Evolutionary conservation across 129 eudicot species (phyloP).

Genomic region (Flaveria linearis): DNA sequence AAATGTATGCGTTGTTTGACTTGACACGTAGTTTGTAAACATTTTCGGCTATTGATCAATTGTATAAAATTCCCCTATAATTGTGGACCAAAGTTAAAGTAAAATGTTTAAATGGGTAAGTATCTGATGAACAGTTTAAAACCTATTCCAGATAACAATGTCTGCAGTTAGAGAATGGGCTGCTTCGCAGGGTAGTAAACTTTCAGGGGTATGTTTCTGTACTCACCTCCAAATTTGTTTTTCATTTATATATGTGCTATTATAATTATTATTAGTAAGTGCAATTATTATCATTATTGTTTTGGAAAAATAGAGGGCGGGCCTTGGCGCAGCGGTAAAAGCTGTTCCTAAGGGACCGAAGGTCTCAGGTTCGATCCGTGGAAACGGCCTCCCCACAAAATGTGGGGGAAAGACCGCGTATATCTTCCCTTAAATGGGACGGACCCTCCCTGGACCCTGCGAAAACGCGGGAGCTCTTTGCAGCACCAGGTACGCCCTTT

Average conservation of each 20-base stretch:
- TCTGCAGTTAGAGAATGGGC: conserved; percentile 78
- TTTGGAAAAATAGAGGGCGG: no score
- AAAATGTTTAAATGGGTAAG: background rate
- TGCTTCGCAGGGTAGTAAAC: conserved; percentile 79
- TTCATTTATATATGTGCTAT: background rate
- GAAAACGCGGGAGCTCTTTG: no score
- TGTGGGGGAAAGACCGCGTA: no score
- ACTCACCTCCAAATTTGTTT: background rate
- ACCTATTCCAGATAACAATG: conserved; percentile 54
- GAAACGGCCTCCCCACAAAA: no score
- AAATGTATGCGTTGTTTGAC: background rate
- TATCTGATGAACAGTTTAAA: conserved; percentile 16
- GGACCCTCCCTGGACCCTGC: no score
- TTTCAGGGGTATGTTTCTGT: conserved; percentile 62
- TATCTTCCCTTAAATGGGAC: no score
- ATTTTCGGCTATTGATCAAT: conserved; percentile 9
- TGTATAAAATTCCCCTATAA: no score
- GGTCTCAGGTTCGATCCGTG: no score
- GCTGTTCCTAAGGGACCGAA: no score
- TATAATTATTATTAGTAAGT: background rate
- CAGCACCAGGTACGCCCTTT: no score
- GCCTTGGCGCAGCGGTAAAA: no score
- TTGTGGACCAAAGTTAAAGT: conserved; percentile 8
- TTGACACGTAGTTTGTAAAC: background rate
- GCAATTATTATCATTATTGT: background rate